These are phyloP conservation scores for Suillus fuscotomentosus DNA, from an alignment of 768 basidiomycete genomes.

Conservation along the genomic window DNA sequence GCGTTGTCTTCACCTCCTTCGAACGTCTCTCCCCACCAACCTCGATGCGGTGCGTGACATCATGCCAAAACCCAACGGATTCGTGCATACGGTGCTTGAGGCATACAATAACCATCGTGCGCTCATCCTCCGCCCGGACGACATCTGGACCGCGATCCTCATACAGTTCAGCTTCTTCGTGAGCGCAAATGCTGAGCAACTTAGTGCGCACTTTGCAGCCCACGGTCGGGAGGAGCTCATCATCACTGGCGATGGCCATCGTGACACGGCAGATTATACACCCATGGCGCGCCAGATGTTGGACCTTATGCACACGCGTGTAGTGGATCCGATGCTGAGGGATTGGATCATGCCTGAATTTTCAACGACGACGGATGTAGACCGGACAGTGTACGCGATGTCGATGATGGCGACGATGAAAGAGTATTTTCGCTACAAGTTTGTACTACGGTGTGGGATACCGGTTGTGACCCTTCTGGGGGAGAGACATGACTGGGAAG, in stretches of 20 bases:
- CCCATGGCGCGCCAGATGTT: conserved; percentile 24
- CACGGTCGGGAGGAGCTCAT: conserved; percentile 31
- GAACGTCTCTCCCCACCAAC: conserved; percentile 23
- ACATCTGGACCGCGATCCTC: conserved; percentile 43
- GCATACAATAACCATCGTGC: conserved; percentile 36
- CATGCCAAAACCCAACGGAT: conserved; percentile 25
- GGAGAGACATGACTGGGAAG: conserved; percentile 20
- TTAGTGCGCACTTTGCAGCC: conserved; percentile 33
- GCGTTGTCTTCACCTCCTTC: conserved; percentile 25
- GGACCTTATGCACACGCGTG: conserved; percentile 19
- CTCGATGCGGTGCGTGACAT: conserved; percentile 17
- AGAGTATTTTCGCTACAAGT: conserved; percentile 17
- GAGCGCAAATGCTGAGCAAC: conserved; percentile 28
- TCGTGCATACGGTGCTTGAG: conserved; percentile 30
- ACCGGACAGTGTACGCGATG: conserved; percentile 24
- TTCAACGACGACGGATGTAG: conserved; percentile 28
- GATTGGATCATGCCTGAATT: conserved; percentile 30
- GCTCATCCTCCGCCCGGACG: conserved; percentile 41
- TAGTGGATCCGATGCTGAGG: conserved; percentile 23
- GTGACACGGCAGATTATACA: conserved; percentile 28
- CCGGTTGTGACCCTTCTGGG: conserved; percentile 22
- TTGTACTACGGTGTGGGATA: conserved; percentile 13
- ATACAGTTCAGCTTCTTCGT: conserved; percentile 36
- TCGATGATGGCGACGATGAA: conserved; percentile 29
- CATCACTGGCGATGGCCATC: conserved; percentile 10